A percentile compares a stretch with the other conserved stretches of the same genome.
Evolutionary conservation across 352 stramenopile genomes (phyloP).

Genomic region (Phytophthora foliorum): DNA sequence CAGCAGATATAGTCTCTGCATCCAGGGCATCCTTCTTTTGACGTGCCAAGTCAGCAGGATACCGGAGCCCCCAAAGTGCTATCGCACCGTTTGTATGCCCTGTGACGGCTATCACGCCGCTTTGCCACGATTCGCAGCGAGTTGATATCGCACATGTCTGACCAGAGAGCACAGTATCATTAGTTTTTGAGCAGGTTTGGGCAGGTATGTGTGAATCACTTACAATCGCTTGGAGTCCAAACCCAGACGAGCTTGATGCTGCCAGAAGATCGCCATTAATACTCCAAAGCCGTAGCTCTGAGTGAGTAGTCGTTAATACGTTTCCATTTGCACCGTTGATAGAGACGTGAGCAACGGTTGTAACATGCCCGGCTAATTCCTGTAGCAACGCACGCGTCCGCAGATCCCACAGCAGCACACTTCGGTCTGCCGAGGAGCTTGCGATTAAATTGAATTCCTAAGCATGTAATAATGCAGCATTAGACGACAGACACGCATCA

Average conservation of each 20-base stretch:
- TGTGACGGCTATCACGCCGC: slow-evolving; percentile 70
- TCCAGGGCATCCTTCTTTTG: slow-evolving; percentile 35
- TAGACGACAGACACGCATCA: neutral
- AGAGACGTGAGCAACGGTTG: slow-evolving; percentile 57
- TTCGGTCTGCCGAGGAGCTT: slow-evolving; percentile 65
- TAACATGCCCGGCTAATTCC: slow-evolving; percentile 64
- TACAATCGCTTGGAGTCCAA: slow-evolving; percentile 72
- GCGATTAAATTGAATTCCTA: slow-evolving; percentile 77
- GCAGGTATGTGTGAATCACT: slow-evolving; percentile 1
- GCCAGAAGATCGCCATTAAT: slow-evolving; percentile 84
- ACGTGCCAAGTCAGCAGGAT: slow-evolving; percentile 60
- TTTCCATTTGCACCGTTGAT: slow-evolving; percentile 82
- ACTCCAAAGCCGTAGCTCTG: slow-evolving; percentile 77
- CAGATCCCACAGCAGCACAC: slow-evolving; percentile 78
- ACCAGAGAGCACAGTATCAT: neutral
- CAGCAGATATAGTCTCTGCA: neutral
- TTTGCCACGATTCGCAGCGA: slow-evolving; percentile 80
- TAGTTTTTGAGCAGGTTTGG: slow-evolving; percentile 4
- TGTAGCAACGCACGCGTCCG: slow-evolving; percentile 65
- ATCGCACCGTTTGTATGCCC: slow-evolving; percentile 81
- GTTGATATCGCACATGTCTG: slow-evolving; percentile 72
- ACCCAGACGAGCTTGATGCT: slow-evolving; percentile 45
- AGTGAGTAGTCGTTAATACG: slow-evolving; percentile 57
- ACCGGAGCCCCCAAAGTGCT: slow-evolving; percentile 72
- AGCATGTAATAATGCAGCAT: slow-evolving; percentile 8